Evolutionary conservation across 768 basidiomycete genomes (phyloP), one percentile per base, ranked within the genome.

Genomic region (Baorangia bicolor): DNA sequence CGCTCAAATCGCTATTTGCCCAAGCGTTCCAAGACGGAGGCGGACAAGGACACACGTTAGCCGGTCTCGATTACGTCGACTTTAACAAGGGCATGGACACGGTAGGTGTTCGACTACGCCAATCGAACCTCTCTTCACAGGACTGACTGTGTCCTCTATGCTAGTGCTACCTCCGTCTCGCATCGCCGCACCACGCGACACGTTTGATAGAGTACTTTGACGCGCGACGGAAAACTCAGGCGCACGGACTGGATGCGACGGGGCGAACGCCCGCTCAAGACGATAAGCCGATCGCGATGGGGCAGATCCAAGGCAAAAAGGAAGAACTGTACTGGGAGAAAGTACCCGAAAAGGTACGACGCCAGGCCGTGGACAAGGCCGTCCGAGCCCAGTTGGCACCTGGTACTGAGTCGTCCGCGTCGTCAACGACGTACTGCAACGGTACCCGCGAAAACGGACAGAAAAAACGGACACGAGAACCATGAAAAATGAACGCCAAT

Each of bases 291-390:
- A 76, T 90, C 14, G 23, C 49, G 18, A 62, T 81, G 40, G 90
- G 90, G 64, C 41, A 84, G 16, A 82, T 92, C 0, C 64, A 69
- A 4, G 90, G 88, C 4, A 82, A 73, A 67, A 76, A 78, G 54
- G 90, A 91, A 61, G 81, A 79, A 54, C 51, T 92, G 35, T 92
- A 92, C 62, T 92, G 90, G 91, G 80, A 84, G 51, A 86, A 86
- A 56, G 84, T 92, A 0, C 91, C 91, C 0, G 83, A 86, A 64
- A 90, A 87, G 65, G 77, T 91, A 25, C 75, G 84, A 16, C 68
- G 73, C 45, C 78, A 82, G 60, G 89, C 90, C 0, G 80, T 89
- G 38, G 76, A 76, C 40, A 81, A 75, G 64, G 78, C 77, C 5
- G 10, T 66, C 27, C 49, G 57, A 11, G 55, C 41, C 8, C 53